A percentile compares a stretch with the other conserved stretches of the same genome.
Conservation (phyloP, 2,329 filamentous ascomycete genomes). For the Hansfordia pulvinata region DNA sequence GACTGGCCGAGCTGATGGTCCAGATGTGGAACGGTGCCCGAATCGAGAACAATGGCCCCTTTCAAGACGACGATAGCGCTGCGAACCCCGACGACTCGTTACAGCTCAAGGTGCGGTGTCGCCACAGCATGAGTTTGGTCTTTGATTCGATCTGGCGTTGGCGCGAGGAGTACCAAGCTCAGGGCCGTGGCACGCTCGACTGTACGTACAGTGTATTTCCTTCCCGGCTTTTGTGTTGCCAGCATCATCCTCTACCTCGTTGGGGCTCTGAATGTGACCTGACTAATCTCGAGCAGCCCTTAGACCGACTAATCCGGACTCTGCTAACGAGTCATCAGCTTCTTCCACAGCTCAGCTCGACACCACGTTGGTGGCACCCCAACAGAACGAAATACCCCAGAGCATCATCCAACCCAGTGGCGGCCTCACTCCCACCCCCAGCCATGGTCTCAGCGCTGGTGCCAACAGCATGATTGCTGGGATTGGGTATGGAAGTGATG, state of each 20-base stretch:
- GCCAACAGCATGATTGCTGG: conserved; percentile 33
- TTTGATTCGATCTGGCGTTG: conserved; percentile 80
- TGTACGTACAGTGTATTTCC: conserved; percentile 33
- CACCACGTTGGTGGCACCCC: conserved; percentile 38
- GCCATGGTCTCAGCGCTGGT: conserved; percentile 26
- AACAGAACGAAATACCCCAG: conserved; percentile 32
- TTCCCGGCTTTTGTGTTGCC: conserved; percentile 6
- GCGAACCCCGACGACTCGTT: conserved; percentile 54
- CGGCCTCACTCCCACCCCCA: conserved; percentile 35
- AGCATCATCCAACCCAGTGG: conserved; percentile 35
- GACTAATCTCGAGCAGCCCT: conserved; percentile 41
- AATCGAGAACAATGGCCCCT: conserved; percentile 33
- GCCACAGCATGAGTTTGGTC: conserved; percentile 75
- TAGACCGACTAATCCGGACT: conserved; percentile 77
- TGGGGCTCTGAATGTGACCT: no score
- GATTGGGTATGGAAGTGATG: conserved; percentile 44
- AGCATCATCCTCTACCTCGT: conserved; percentile 11
- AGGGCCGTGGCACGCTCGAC: conserved; percentile 57
- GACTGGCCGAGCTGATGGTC: conserved; percentile 72
- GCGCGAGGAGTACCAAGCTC: conserved; percentile 65
- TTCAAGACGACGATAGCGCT: conserved; percentile 33
- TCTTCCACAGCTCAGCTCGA: conserved; percentile 54
- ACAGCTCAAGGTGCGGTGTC: conserved; percentile 68
- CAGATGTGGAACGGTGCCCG: conserved; percentile 72
- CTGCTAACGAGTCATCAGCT: conserved; percentile 57